Conservation (phyloP, 2,329 filamentous ascomycete species). For the Cercospora beticola region DNA sequence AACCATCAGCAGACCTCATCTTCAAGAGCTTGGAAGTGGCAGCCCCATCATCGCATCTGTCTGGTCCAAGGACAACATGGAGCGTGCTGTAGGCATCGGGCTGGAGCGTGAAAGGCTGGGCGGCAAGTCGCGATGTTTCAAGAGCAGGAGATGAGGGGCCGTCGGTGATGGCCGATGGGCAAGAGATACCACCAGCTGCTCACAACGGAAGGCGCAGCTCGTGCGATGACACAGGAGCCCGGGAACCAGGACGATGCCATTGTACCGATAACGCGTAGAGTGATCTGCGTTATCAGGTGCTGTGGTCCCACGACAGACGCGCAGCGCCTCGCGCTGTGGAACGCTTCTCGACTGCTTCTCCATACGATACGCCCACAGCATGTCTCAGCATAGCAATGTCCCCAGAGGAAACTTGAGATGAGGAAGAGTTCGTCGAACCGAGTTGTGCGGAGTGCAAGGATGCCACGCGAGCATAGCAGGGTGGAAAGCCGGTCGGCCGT, state of each 20-base stretch:
- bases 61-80: neutral
- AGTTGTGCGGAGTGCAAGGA: neutral
- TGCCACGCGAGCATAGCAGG: neutral
- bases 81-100: neutral
- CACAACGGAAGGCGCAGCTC: neutral
- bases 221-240: neutral
- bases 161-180: slow-evolving; percentile 7
- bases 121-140: neutral
- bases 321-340: neutral
- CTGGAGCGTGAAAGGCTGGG: neutral
- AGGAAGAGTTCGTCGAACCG: neutral
- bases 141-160: neutral
- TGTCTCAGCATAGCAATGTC: neutral
- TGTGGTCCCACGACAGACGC: neutral
- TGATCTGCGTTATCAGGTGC: neutral
- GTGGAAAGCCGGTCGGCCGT: slow-evolving; percentile 2
- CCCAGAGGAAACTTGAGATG: neutral
- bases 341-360: neutral
- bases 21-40: neutral
- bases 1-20: neutral
- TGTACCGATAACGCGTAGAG: neutral
- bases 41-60: neutral
- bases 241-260: neutral
- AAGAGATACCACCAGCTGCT: neutral
- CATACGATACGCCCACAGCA: neutral